Conservation (phyloP, 2,329 filamentous ascomycete genomes). For the Fusarium pseudocircinatum region DNA sequence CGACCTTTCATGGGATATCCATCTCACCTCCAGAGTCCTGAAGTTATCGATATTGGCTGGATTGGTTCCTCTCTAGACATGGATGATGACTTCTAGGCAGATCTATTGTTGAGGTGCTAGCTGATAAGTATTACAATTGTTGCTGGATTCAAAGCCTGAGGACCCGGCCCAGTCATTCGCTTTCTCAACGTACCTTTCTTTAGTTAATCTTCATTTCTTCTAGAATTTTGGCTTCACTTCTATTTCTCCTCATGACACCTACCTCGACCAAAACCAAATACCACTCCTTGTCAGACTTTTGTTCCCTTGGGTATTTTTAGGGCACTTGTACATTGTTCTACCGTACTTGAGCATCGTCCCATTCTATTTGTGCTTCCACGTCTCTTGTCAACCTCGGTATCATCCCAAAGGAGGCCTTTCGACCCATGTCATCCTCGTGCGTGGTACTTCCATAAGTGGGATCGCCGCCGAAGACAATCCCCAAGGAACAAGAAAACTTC, state of each 20-base stretch:
- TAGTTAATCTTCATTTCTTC: not conserved
- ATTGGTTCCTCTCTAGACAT: conserved; percentile 11
- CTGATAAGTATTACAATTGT: not conserved
- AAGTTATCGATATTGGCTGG: conserved; percentile 16
- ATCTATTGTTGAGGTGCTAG: conserved; percentile 19
- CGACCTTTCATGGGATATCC: conserved; percentile 2
- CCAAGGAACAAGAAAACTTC: conserved; percentile 12
- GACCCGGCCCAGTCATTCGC: not conserved
- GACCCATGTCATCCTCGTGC: conserved; percentile 30
- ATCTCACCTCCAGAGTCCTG: not conserved
- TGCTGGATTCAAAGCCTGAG: not conserved
- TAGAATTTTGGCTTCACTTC: not conserved
- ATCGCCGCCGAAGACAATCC: conserved; percentile 38
- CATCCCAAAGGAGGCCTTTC: not conserved
- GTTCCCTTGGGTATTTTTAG: conserved; percentile 22
- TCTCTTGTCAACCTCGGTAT: conserved; percentile 12
- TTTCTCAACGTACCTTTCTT: not conserved
- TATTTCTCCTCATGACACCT: conserved; percentile 11
- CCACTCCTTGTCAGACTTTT: conserved; percentile 4
- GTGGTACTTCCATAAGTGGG: conserved; percentile 40
- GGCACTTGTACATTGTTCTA: not conserved
- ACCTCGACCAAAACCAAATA: conserved; percentile 6
- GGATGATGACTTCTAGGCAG: conserved; percentile 1
- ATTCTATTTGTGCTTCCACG: conserved; percentile 10
- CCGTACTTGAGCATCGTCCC: conserved; percentile 19